Evolutionary conservation across 176 grass and related monocot genomes (phyloP).

Genomic region (Carex kokanica): DNA sequence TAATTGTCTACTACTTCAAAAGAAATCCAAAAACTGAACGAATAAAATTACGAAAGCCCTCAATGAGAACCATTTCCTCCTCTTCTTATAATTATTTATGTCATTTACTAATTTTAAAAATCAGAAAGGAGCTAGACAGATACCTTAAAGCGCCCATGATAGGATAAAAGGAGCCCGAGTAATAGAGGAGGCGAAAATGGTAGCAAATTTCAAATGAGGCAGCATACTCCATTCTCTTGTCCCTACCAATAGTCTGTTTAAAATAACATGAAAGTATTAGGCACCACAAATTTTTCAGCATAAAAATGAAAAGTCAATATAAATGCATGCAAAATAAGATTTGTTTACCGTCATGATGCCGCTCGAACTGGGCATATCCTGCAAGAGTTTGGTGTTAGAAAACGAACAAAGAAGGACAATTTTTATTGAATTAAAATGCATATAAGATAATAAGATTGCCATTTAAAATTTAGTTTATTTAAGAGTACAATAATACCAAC

Average conservation of each 20-base stretch:
- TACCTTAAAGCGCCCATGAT: constrained; percentile 97
- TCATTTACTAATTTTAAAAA: not conserved
- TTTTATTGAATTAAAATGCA: constrained; percentile 12
- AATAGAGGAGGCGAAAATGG: constrained; percentile 82
- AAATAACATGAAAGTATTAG: constrained; percentile 26
- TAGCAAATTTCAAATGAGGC: constrained; percentile 89
- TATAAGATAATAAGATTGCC: not conserved
- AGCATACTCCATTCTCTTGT: constrained; percentile 87
- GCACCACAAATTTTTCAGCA: not conserved
- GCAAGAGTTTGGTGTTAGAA: constrained; percentile 35
- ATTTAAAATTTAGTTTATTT: constrained; percentile 1
- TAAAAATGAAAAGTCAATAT: constrained; percentile 5
- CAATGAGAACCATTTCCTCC: not conserved
- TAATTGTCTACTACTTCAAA: not conserved
- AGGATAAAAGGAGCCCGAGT: constrained; percentile 83
- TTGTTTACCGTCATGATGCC: constrained; percentile 90
- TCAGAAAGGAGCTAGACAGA: not conserved
- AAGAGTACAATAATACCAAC: not conserved
- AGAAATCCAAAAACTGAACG: not conserved
- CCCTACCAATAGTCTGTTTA: constrained; percentile 89
- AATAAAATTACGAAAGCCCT: not conserved
- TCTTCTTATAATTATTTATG: not conserved
- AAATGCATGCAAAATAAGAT: constrained; percentile 19
- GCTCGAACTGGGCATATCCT: constrained; percentile 96
- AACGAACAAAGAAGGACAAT: not conserved